Percentiles rank a stretch among this genome's conserved stretches.
These are phyloP conservation scores for Blastobotrys apis DNA, from an alignment of 1,139 yeast genomes.

Conservation along the genomic window DNA sequence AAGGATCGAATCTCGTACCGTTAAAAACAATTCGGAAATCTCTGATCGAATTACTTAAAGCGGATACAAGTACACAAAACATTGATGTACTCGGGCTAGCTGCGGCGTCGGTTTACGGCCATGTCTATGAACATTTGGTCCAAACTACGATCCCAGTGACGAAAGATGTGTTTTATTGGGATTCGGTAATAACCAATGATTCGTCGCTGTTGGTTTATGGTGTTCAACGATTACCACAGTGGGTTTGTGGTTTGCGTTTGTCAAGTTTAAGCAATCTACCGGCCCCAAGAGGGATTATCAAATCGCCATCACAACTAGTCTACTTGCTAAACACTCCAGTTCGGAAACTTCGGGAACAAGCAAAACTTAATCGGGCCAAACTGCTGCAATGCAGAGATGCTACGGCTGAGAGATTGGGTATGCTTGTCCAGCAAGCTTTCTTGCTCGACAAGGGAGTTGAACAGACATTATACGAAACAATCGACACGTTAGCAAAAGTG, in stretches of 20 bases:
- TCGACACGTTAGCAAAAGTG: slow-evolving; percentile 13
- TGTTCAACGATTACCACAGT: slow-evolving; percentile 26
- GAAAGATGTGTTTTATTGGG: slow-evolving; percentile 35
- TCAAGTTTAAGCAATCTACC: too few relatives aligned
- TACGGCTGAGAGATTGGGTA: slow-evolving; percentile 7
- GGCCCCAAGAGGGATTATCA: neutral
- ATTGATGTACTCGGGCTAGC: slow-evolving; percentile 7
- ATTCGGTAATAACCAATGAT: slow-evolving; percentile 26
- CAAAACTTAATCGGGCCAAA: neutral
- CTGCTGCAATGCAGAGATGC: slow-evolving; percentile 2
- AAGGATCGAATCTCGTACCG: slow-evolving; percentile 3
- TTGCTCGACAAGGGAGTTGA: neutral
- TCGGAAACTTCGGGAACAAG: neutral
- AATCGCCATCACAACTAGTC: neutral
- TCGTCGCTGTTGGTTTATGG: slow-evolving; percentile 27
- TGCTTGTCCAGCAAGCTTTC: slow-evolving; percentile 1
- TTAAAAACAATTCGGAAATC: neutral
- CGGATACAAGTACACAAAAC: neutral
- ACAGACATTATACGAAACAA: slow-evolving; percentile 8
- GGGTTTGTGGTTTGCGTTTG: slow-evolving; percentile 3
- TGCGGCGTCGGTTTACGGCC: slow-evolving; percentile 4
- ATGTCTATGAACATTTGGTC: slow-evolving; percentile 25
- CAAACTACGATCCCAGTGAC: slow-evolving; percentile 33
- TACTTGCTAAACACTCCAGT: slow-evolving; percentile 3
- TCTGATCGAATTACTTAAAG: neutral